Conservation (phyloP, 768 basidiomycete genomes). For the Asterophora parasitica region DNA sequence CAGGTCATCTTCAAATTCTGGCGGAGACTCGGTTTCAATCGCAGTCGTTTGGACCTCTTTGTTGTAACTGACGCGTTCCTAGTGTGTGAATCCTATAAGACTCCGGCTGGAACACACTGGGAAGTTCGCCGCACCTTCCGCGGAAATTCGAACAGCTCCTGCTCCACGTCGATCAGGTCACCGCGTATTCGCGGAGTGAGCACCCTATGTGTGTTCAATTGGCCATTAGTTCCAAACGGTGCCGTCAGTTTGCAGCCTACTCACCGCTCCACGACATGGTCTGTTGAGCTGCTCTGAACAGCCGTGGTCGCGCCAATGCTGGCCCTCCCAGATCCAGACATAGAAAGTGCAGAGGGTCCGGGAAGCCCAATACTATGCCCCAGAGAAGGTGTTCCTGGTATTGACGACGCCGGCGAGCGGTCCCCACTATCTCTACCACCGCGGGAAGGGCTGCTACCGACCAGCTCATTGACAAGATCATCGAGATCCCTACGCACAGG, state of each 20-base stretch:
- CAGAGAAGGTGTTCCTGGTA: slow-evolving; percentile 64
- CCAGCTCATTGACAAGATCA: slow-evolving; percentile 63
- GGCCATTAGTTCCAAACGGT: slow-evolving; percentile 6
- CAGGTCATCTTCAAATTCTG: slow-evolving; percentile 65
- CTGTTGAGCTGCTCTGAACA: slow-evolving; percentile 52
- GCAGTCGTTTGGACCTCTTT: slow-evolving; percentile 80
- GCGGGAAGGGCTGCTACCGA: slow-evolving; percentile 34
- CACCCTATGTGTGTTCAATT: slow-evolving; percentile 31
- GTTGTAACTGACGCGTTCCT: slow-evolving; percentile 81
- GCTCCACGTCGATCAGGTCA: slow-evolving; percentile 86
- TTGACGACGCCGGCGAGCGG: slow-evolving; percentile 68
- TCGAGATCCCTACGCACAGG: slow-evolving; percentile 53
- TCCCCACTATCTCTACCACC: slow-evolving; percentile 54
- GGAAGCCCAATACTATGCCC: slow-evolving; percentile 34
- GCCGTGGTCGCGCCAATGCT: slow-evolving; percentile 44
- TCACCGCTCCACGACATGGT: slow-evolving; percentile 67
- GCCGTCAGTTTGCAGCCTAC: slow-evolving; percentile 17
- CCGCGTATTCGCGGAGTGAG: slow-evolving; percentile 61
- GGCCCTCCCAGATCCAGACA: slow-evolving; percentile 54
- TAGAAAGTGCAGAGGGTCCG: slow-evolving; percentile 27
- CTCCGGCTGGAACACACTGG: background rate
- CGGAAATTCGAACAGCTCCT: slow-evolving; percentile 87
- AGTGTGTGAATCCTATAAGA: slow-evolving; percentile 8
- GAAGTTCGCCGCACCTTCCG: slow-evolving; percentile 53
- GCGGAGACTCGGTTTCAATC: slow-evolving; percentile 49